Evolutionary conservation across 495 filamentous ascomycete species (phyloP).

Genomic region (Trichoderma erinaceum): DNA sequence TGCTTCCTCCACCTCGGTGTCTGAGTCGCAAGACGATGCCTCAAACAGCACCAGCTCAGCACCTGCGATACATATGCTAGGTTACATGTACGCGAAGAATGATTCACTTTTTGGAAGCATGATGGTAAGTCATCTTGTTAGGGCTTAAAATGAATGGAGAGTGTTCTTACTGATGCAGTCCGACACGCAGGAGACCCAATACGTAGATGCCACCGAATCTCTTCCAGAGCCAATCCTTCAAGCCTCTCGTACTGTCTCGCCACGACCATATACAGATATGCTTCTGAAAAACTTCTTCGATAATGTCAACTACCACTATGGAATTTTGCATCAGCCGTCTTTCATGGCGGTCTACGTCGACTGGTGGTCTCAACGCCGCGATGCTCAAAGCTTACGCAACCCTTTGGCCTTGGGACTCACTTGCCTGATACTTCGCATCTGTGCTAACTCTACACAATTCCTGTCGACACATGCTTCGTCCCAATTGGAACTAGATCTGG

Average conservation of each 20-base stretch:
- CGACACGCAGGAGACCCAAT: not conserved
- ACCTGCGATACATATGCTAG: not conserved
- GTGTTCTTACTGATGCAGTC: not conserved
- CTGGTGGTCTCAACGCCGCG: constrained; percentile 38
- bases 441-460: constrained; percentile 43
- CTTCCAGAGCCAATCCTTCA: not conserved
- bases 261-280: constrained; percentile 30
- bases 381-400: constrained; percentile 2
- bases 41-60: not conserved
- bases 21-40: not conserved
- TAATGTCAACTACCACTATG: constrained; percentile 46
- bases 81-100: not conserved
- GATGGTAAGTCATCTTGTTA: not conserved
- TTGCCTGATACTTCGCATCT: constrained; percentile 45
- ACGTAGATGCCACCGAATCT: not conserved
- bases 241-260: not conserved
- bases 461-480: constrained; percentile 30
- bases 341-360: constrained; percentile 44
- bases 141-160: not conserved
- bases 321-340: constrained; percentile 41
- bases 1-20: not conserved
- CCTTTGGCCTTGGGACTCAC: constrained; percentile 40
- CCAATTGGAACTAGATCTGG: constrained; percentile 46
- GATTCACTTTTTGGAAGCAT: not conserved
- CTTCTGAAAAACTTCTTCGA: constrained; percentile 45